A percentile compares a stretch with the other conserved stretches of the same genome.
phyloP scores from a whole-genome alignment of 352 stramenopile genomes.

The Pythium diclinum region DNA sequence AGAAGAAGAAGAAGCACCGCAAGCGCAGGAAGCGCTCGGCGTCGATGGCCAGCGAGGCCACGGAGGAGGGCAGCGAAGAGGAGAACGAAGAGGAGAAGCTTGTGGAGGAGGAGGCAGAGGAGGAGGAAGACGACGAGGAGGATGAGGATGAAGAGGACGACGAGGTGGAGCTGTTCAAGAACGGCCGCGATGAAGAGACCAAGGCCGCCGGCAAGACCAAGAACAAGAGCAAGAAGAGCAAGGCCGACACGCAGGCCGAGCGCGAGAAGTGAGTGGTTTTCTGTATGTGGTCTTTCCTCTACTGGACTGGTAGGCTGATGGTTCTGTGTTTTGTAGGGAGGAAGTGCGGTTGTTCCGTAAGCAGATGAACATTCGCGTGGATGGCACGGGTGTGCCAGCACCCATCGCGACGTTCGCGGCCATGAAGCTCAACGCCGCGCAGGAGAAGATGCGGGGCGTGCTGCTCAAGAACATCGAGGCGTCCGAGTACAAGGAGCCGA shows the following conservation, averaged over 20 bases:
- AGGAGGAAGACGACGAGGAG: slow-evolving; percentile 27
- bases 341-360: slow-evolving; percentile 61
- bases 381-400: slow-evolving; percentile 55
- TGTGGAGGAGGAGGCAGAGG: slow-evolving; percentile 19
- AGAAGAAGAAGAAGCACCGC: slow-evolving; percentile 35
- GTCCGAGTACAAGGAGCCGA: slow-evolving; percentile 98
- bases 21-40: slow-evolving; percentile 31
- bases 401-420: slow-evolving; percentile 73
- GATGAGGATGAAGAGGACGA: slow-evolving; percentile 31
- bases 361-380: slow-evolving; percentile 79
- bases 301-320: background rate
- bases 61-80: slow-evolving; percentile 26
- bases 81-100: slow-evolving; percentile 24
- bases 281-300: background rate
- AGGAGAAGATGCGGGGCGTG: slow-evolving; percentile 54
- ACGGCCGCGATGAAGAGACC: slow-evolving; percentile 13
- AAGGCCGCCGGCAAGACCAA: slow-evolving; percentile 2
- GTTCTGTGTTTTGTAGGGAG: slow-evolving; percentile 30
- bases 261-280: slow-evolving; percentile 31
- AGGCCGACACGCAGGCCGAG: slow-evolving; percentile 19
- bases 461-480: slow-evolving; percentile 81
- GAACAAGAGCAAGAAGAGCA: slow-evolving; percentile 30
- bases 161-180: slow-evolving; percentile 57
- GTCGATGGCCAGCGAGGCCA: slow-evolving; percentile 22
- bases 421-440: slow-evolving; percentile 52